phyloP scores from a whole-genome alignment of 2,329 filamentous ascomycete genomes.

The Tolypocladium cylindrosporum region DNA sequence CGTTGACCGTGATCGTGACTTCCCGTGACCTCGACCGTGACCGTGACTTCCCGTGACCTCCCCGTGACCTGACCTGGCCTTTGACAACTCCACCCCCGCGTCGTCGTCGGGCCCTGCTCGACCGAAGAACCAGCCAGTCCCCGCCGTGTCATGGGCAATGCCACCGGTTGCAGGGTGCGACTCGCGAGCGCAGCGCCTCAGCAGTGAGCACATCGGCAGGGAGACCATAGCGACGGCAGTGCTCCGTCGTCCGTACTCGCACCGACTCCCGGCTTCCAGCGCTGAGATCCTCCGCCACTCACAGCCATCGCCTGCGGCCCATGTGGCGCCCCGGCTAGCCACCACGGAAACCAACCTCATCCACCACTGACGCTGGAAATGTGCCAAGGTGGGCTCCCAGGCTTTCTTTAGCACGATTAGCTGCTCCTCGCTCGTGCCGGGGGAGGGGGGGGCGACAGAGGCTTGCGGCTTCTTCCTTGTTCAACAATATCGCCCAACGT shows the following conservation, averaged over 20 bases:
- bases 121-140: no score
- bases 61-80: no score
- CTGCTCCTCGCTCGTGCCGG: neutral
- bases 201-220: no score
- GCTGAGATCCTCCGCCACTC: neutral
- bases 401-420: neutral
- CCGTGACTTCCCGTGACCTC: no score
- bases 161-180: neutral
- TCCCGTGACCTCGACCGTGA: no score
- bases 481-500: neutral
- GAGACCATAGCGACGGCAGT: no score
- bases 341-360: neutral
- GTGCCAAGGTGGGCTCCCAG: neutral
- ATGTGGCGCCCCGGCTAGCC: neutral
- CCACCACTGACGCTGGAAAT: neutral
- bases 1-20: no score
- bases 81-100: no score
- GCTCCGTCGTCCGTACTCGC: no score
- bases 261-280: no score
- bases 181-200: neutral
- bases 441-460: neutral
- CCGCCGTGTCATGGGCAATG: neutral
- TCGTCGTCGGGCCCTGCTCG: no score
- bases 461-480: neutral
- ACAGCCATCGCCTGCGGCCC: neutral